Evolutionary conservation across 805 yeast species (phyloP), one percentile per base, ranked within the genome.

Genomic region (Cyberlindnera petersonii): DNA sequence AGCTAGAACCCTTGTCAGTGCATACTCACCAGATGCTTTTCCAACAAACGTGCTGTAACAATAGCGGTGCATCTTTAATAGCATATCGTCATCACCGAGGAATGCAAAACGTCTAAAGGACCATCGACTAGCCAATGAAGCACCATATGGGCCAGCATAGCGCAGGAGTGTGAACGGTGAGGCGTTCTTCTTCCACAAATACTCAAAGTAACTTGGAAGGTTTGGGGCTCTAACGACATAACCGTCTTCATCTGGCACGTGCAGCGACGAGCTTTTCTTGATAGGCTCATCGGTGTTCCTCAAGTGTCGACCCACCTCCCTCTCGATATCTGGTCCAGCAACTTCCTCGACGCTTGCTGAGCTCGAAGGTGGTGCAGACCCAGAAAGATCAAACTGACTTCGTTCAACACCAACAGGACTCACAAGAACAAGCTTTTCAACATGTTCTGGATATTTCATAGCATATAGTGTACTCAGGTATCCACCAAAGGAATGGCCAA

Each of bases 321-420:
- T 50, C 8, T 58, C 46, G 9, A 67, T 40, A 44, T 63, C 66
- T 11, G 49, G 49, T 2, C 47, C 47, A 39, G 60, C 65, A 26
- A 40, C 46, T 4, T 46, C 16, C 17, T 29, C 18, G 9, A 27
- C 31, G 6, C 4, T n/a, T 5, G 33, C 20, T 17, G 31, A n/a
- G n/a, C n/a, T 27, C 9, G 27, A 13, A 8, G 33, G 28, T 6
- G 36, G 28, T 18, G 33, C 30, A 15, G 40, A 28, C 7, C 24
- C 24, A 4, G 50, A 33, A 6, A 58, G 32, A 33, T 60, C 63
- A 43, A 48, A 60, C 4, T 46, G 72, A 37, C 77, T 75, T 33
- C 81, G 65, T 50, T 82, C 89, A 10, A 82, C 75, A 1, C 89
- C 89, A 7, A 83, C 88, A 0, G 89, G 89, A 37, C 83, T 75